Base-by-base conservation (phyloP, 2,329 filamentous ascomycete genomes). In the Cryphonectria naterciae region DNA sequence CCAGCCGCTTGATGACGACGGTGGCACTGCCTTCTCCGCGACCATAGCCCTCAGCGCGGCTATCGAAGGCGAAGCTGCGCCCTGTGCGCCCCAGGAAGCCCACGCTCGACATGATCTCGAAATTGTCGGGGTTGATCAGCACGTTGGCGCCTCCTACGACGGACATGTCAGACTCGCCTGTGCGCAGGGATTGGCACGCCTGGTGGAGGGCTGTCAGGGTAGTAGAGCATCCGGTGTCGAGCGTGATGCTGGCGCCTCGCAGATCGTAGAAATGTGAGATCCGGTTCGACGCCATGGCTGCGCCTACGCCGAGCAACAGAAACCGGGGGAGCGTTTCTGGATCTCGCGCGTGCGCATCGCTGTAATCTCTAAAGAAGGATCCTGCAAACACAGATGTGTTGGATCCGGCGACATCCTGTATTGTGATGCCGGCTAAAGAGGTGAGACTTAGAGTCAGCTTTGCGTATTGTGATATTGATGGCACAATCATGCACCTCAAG, bases 201-300 rank as follows among this genome's bases (percentile, higher is more conserved):
- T 72, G 67, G 22, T 72, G 70, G 7, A 68, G 74, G 0, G 81
- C 83, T 0, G 81, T 77, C 17, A 85, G 74, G 15, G 78, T 80
- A 11, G 80, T 79, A 0, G 83, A 85, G 72, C 84, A 86, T 2
- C 81, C 84, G 0, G 84, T 85, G 68, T 85, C 83, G 1, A 85
- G 74, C 0, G 83, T 82, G 73, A 85, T 76, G 71, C 81, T 82
- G 0, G 83, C 80, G 0, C 84, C 83, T 4, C 74, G 74, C 39
- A 85, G 77, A 69, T 85, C 79, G 63, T 46, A 82, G 68, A 80
- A 81, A 69, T 83, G 82, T 0, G 81, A 84, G 2, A 85, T 74
- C 5, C 83, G 77, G 73, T 84, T 84, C 0, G 81, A 78, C 5
- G 80, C 68, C 68, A 83, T 80, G 4, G 78, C 77, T 6, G 77